Base-by-base conservation (phyloP, 371 early-diverging fungal species). In the Apophysomyces elegans region DNA sequence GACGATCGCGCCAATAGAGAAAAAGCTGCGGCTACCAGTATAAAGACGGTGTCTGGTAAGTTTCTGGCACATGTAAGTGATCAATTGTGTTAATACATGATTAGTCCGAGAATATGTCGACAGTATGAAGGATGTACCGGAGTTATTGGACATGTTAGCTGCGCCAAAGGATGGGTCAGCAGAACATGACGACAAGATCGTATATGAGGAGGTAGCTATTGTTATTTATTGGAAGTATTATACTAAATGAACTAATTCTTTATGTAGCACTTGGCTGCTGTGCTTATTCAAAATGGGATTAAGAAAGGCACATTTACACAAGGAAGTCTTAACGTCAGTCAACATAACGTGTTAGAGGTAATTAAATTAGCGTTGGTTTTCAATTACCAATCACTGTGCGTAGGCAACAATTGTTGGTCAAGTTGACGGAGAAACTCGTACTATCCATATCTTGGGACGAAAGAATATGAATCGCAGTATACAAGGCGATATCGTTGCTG, bases 401-500 rank as follows among this genome's bases (percentile, higher is more conserved):
- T 72, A 85, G 85, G 96, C 94, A 11, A 88, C 90, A 12, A 86
- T 98, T 14, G 81, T 85, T 47, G 89, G 92, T 2, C 85, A 84
- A 47, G 84, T 94, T 4, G 86, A 93, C 59, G 95, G 93, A 44
- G 86, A 85, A 59, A 89, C 90, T 45, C 78, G 76, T 35, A 86
- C 87, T 0, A 82, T 99, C 45, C 84, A 89, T 64, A 89, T 99
- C 47, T 61, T 91, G 2, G 98, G 98, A 38, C 87, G 96, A 5
- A 79, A 81, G 47, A 71, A 93, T 67, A 82, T 97, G 83, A 99
- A 97, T 70, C 90, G 99, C 32, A 93, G 91, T 47, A 86, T 96
- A 21, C 93, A 97, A 58, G 98, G 97, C 13, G 98, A 98, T 75
- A 80, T 84, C 21, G 89, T 98, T 14, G 97, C 91, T 13, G 90